Conservation (phyloP, 805 yeast species). For the Candida chilensis region DNA sequence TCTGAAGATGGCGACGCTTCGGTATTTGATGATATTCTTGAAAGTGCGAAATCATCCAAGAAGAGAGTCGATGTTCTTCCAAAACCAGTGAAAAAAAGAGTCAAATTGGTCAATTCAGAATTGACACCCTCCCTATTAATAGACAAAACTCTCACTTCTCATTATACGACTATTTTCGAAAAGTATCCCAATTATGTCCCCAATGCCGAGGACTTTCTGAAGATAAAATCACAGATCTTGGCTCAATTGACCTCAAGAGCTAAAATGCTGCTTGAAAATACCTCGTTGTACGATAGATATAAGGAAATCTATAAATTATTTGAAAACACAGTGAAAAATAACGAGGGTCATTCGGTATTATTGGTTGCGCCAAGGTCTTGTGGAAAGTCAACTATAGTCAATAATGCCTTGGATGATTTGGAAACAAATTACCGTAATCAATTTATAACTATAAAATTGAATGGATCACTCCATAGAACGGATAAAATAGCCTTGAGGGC, state of each 20-base stretch:
- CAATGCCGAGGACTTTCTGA: no score
- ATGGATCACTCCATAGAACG: slow-evolving; percentile 65
- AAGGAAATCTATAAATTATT: slow-evolving; percentile 48
- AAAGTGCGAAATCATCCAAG: no score
- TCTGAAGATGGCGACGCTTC: no score
- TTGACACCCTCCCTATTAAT: no score
- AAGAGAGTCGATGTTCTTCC: no score
- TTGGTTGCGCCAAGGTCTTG: slow-evolving; percentile 72
- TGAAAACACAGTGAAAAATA: slow-evolving; percentile 52
- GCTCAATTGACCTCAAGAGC: slow-evolving; percentile 11
- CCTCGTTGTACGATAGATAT: slow-evolving; percentile 18
- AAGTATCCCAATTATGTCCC: no score
- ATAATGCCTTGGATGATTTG: slow-evolving; percentile 43
- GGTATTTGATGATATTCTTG: no score
- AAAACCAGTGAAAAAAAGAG: no score
- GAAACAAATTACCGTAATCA: slow-evolving; percentile 29
- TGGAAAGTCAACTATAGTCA: slow-evolving; percentile 64
- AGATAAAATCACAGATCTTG: slow-evolving; percentile 8
- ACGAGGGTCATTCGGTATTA: slow-evolving; percentile 76
- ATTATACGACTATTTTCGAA: no score
- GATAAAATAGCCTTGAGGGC: slow-evolving; percentile 77
- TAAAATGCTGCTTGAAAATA: slow-evolving; percentile 8
- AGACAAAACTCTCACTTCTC: no score
- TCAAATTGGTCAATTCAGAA: no score
- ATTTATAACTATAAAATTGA: slow-evolving; percentile 54